Evolutionary conservation across 495 filamentous ascomycete species (phyloP), one percentile per base, ranked within the genome.

Genomic region (Penicillium psychrofluorescens): DNA sequence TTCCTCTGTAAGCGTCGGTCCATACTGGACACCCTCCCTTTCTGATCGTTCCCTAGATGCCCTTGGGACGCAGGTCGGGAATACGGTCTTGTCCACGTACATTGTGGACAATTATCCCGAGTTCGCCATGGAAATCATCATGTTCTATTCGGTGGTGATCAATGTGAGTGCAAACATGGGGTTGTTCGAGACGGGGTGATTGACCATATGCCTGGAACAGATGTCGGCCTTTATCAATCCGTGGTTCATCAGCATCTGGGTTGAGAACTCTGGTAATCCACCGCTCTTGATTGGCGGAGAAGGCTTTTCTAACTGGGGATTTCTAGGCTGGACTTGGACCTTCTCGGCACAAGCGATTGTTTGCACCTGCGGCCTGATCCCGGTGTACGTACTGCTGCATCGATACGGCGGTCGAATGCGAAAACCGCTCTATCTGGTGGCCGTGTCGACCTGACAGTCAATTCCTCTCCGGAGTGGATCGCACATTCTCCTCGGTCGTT

Each of bases 71-170:
- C 22, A 22, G 22, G 22, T 22, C 22, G 22, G 22, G 22, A 22
- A 22, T 22, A 22, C 22, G 22, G 22, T 22, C 2, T 22, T 22
- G 22, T 22, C 22, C 22, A 22, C 22, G 4, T 22, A 22, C 22
- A 22, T 22, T 22, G 22, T 22, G 22, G 22, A 22, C 22, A 22
- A 22, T 22, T 22, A 22, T 22, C 22, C 22, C 22, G 22, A 22
- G 22, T 22, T 22, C 22, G 22, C 22, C 22, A 22, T 22, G 22
- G 22, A 64, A 27, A 58, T 75, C 16, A 72, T 77, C 38, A 75
- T 67, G 7, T 78, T 76, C 48, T 77, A 77, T 43, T 53, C 64
- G 12, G 74, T 78, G 13, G 45, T 75, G 29, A 59, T 78, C 31
- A 78, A 78, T 49, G 41, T 72, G 32, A 51, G 41, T 31, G 22